These are phyloP conservation scores for Chara braunii DNA, from an alignment of 139 green algal genomes.

Conservation along the genomic window DNA sequence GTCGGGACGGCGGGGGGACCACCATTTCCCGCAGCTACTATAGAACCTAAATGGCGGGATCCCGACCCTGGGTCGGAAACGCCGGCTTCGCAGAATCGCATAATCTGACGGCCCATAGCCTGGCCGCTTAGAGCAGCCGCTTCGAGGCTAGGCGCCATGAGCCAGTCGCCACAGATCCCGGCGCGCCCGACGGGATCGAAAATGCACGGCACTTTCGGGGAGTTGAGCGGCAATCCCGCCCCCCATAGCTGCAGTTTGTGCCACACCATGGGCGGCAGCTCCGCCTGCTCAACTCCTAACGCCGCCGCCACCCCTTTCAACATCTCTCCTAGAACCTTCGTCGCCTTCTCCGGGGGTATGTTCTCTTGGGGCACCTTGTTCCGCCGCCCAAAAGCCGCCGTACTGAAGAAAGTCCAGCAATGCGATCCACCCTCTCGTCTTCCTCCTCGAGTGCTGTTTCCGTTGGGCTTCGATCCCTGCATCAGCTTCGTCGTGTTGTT, in stretches of 20 bases:
- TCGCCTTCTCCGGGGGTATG: constrained; percentile 6
- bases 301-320: constrained; percentile 11
- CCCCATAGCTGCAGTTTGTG: constrained; percentile 41
- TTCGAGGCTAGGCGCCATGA: constrained; percentile 54
- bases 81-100: too few relatives aligned
- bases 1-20: too few relatives aligned
- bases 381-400: constrained; percentile 52
- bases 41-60: too few relatives aligned
- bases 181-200: constrained; percentile 52
- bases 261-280: constrained; percentile 4
- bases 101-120: constrained; percentile 46
- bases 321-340: constrained; percentile 21
- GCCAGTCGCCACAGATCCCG: constrained; percentile 68
- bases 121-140: constrained; percentile 57
- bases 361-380: constrained; percentile 58
- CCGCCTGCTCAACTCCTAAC: neutral
- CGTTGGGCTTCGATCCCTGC: constrained; percentile 23
- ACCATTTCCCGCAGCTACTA: too few relatives aligned
- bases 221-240: constrained; percentile 64
- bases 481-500: constrained; percentile 73
- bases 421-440: constrained; percentile 26
- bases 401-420: constrained; percentile 76
- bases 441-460: neutral
- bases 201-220: constrained; percentile 50
- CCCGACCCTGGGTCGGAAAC: too few relatives aligned